Base-by-base conservation (phyloP, 352 stramenopile genomes). In the Pythium periplocum region DNA sequence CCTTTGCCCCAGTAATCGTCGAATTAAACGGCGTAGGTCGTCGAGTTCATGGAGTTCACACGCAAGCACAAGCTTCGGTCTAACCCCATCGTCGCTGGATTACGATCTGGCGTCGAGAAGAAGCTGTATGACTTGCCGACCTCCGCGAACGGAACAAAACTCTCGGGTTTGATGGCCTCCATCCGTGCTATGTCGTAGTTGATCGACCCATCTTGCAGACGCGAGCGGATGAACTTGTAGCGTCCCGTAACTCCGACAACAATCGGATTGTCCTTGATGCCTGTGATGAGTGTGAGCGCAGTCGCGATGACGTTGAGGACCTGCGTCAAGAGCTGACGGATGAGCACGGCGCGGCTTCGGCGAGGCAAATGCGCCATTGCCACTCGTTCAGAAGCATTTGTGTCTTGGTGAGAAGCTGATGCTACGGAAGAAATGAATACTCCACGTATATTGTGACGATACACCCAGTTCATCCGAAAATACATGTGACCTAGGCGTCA, bases 121-220 rank as follows among this genome's bases (percentile, higher is more conserved):
- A 26, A 26, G 38, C 38, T 8, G 38, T 42, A 42, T 8, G 7
- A 8, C 35, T 55, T 32, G 3, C 38, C 41, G 9, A 82, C 62
- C 12, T 54, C 35, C 8, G 67, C 68, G 2, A 82, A 48, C 30
- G 72, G 61, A 11, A 61, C 59, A 4, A 71, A 45, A 32, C 48
- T 50, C 33, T 48, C 37, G 0, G 51, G 33, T 17, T 59, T 45
- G 42, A 68, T 33, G 2, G 45, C 8, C 6, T 68, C 59, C 12
- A 31, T 44, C 8, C 17, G 17, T 26, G 17, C 17, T 26, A 26
- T 26, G 17, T 26, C 17, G 17, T 26, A 26, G 17, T 26, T 26
- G 17, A 26, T 61, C 3, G 30, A 44, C 8, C 57, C 65, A 6
- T 66, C 43, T 1, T 26, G 38, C 6, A 69, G 38, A 7, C 59